Base-by-base conservation (phyloP, 768 basidiomycete genomes). In the Mycena alexandri region DNA sequence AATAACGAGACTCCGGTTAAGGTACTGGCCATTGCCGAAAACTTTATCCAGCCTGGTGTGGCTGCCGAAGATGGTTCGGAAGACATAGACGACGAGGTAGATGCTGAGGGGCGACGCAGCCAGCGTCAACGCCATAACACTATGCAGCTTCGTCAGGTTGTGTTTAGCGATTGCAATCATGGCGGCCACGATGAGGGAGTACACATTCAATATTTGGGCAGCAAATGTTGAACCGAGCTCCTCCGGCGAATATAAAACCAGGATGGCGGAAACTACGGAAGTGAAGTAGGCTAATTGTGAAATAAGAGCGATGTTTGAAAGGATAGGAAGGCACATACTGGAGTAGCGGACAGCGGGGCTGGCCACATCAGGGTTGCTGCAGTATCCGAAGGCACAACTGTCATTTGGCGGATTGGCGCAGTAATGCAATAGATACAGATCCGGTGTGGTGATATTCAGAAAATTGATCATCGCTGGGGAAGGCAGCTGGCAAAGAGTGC, bases 301-400 rank as follows among this genome's bases (percentile, higher is more conserved):
- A 10, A n/a, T 38, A 12, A 41, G 16, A n/a, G 21, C 36, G 8
- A 22, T 12, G 22, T 22, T 36, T 12, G 2, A 19, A 19, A 29
- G 13, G 22, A n/a, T 14, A 46, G 19, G 25, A 14, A n/a, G 1
- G 29, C 17, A 57, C 41, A 10, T 24, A 41, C 44, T 13, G 6
- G 61, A 70, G 48, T 34, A 65, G 12, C 62, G 67, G 21, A 69
- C 67, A n/a, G 67, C 67, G 4, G 67, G 67, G 34, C 67, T 69
- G 2, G 62, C 67, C 13, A 69, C 63, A 41, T 69, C 67, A 2
- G 62, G 56, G 25, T 61, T 66, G 9, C 62, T 57, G 48, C 67
- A 69, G 48, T 63, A 68, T 24, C 67, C 57, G 55, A 69, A 69
- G n/a, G 67, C 67, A 25, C 62, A 69, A 2, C 42, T 46, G 44